A percentile compares a stretch with the other conserved stretches of the same genome.
Conservation (phyloP, 2,329 filamentous ascomycete species). For the Pyrenochaeta sp. region DNA sequence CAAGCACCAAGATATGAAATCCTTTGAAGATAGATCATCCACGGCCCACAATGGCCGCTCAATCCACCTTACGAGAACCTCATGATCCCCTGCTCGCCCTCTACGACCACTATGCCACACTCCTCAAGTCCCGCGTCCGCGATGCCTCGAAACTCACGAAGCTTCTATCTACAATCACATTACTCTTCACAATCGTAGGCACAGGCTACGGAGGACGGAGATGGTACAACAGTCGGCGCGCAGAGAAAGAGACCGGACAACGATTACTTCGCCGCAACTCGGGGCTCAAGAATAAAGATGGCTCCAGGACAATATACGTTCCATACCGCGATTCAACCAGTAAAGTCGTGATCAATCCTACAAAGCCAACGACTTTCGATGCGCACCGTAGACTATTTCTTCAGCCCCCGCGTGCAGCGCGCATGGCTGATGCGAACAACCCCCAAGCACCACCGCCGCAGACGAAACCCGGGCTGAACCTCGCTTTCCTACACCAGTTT, state of each 20-base stretch:
- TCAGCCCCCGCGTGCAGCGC: constrained; percentile 84
- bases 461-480: constrained; percentile 91
- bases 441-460: constrained; percentile 81
- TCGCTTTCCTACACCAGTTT: constrained; percentile 97
- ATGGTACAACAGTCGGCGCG: constrained; percentile 76
- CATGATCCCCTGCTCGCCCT: constrained; percentile 57
- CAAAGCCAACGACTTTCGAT: constrained; percentile 93
- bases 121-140: constrained; percentile 62
- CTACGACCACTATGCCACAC: constrained; percentile 59
- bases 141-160: constrained; percentile 75
- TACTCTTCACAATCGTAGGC: constrained; percentile 80
- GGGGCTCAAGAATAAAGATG: constrained; percentile 91
- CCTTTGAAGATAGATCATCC: constrained; percentile 24
- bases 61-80: constrained; percentile 75
- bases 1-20: constrained; percentile 36
- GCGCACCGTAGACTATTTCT: constrained; percentile 93
- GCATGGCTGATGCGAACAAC: constrained; percentile 71
- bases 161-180: constrained; percentile 77
- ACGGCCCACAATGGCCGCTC: constrained; percentile 74
- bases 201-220: constrained; percentile 79
- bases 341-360: constrained; percentile 89
- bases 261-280: constrained; percentile 90
- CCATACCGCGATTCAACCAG: constrained; percentile 88
- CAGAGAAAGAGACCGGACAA: constrained; percentile 82
- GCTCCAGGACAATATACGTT: constrained; percentile 92